A percentile compares a stretch with the other conserved stretches of the same genome.
Conservation (phyloP, 2,329 filamentous ascomycete genomes). For the Thelonectria rubi region DNA sequence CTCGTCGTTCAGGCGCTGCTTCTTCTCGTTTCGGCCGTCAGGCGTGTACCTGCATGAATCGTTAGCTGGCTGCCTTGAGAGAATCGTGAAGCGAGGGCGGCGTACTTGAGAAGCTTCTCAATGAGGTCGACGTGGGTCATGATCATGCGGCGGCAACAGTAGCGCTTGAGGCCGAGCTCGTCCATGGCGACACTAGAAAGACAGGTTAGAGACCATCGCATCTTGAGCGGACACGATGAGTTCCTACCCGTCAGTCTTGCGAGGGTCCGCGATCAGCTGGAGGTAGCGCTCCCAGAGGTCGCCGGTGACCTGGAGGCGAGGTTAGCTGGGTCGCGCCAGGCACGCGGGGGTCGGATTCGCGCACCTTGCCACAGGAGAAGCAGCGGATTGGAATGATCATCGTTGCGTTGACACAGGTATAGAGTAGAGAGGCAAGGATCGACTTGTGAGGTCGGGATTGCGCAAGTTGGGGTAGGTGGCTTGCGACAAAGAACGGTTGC, state of each 20-base stretch:
- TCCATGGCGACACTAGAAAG: constrained; percentile 88
- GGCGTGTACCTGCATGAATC: constrained; percentile 62
- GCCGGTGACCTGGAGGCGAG: constrained; percentile 78
- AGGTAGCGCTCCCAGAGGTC: constrained; percentile 98
- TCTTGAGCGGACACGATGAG: neutral
- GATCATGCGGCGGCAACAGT: constrained; percentile 99
- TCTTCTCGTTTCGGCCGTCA: constrained; percentile 71
- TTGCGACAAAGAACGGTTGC: constrained; percentile 37
- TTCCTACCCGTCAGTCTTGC: constrained; percentile 76
- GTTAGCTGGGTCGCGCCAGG: constrained; percentile 40
- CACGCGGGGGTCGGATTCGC: constrained; percentile 32
- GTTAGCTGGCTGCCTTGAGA: constrained; percentile 23
- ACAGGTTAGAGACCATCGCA: constrained; percentile 38
- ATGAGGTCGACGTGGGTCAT: constrained; percentile 99
- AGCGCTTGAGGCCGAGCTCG: constrained; percentile 89
- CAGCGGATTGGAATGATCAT: constrained; percentile 99
- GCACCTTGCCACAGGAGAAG: constrained; percentile 98
- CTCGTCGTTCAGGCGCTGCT: constrained; percentile 53
- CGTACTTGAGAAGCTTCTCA: constrained; percentile 95
- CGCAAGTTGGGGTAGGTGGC: constrained; percentile 20
- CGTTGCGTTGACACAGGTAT: constrained; percentile 49
- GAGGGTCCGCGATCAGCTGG: constrained; percentile 79
- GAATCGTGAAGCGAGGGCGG: neutral
- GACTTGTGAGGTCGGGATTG: too few relatives aligned
- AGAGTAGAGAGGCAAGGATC: too few relatives aligned